A percentile compares a stretch with the other conserved stretches of the same genome.
phyloP scores from a whole-genome alignment of 352 stramenopile species.

The Phytophthora ramorum region DNA sequence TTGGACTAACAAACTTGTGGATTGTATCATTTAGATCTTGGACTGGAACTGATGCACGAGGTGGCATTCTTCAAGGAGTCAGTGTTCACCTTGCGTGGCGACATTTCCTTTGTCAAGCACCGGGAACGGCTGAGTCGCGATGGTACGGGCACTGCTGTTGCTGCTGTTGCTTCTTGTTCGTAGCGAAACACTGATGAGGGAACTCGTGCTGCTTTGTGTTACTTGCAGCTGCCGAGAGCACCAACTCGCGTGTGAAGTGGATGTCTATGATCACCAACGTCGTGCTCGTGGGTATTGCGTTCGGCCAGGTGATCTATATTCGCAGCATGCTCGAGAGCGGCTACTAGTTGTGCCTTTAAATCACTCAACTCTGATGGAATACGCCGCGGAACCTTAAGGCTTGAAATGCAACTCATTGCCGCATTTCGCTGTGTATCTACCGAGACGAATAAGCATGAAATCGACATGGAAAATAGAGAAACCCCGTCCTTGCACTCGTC shows the following conservation, averaged over 20 bases:
- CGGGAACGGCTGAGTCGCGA: slow-evolving; percentile 79
- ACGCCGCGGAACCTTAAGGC: background rate
- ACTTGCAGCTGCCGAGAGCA: slow-evolving; percentile 69
- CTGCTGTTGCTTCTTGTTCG: background rate
- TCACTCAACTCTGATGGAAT: background rate
- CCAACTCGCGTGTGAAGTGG: slow-evolving; percentile 86
- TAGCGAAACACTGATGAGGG: background rate
- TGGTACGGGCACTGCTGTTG: slow-evolving; percentile 36
- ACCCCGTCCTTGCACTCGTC: slow-evolving; percentile 13
- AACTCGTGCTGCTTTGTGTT: slow-evolving; percentile 9
- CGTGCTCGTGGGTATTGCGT: slow-evolving; percentile 78
- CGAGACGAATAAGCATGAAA: slow-evolving; percentile 16
- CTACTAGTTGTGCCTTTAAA: slow-evolving; percentile 50
- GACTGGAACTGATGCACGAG: slow-evolving; percentile 84
- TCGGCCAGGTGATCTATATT: slow-evolving; percentile 87
- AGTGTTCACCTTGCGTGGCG: slow-evolving; percentile 77
- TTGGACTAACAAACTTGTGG: slow-evolving; percentile 6
- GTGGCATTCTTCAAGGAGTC: slow-evolving; percentile 81
- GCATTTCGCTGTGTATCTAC: background rate
- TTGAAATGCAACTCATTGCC: slow-evolving; percentile 15
- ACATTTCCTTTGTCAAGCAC: slow-evolving; percentile 85
- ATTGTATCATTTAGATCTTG: slow-evolving; percentile 51
- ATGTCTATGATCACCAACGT: slow-evolving; percentile 82
- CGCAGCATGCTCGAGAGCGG: slow-evolving; percentile 79
- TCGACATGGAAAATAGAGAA: slow-evolving; percentile 31